Conservation (phyloP, 2,329 filamentous ascomycete genomes). For the Fusarium poae region DNA sequence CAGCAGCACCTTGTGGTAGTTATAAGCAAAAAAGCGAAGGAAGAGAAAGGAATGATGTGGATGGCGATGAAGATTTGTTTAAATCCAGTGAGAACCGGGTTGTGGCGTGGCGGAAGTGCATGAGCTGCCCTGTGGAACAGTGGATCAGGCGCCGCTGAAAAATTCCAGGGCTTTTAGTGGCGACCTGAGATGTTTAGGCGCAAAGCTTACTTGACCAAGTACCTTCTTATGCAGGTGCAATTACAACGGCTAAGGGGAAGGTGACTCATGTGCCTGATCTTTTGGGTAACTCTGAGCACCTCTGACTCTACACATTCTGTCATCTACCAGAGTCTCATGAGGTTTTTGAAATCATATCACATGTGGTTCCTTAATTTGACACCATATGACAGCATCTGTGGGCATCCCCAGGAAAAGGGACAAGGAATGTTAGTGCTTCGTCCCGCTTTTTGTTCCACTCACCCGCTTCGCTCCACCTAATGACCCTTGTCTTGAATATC, state of each 20-base stretch:
- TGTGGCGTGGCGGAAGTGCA: constrained; percentile 41
- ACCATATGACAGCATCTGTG: constrained; percentile 39
- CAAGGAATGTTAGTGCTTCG: constrained; percentile 31
- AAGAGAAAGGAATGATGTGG: constrained; percentile 13
- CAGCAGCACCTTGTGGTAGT: constrained; percentile 30
- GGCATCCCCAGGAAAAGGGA: constrained; percentile 39
- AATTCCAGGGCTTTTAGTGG: constrained; percentile 41
- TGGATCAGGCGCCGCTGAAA: constrained; percentile 41
- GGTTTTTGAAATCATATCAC: constrained; percentile 24
- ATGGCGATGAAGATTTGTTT: constrained; percentile 42
- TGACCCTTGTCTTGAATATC: constrained; percentile 36
- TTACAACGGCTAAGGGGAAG: constrained; percentile 16
- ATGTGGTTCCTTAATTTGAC: constrained; percentile 13
- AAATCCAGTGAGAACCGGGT: constrained; percentile 39
- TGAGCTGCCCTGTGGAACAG: constrained; percentile 38
- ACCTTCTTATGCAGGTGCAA: constrained; percentile 12
- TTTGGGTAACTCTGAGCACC: background rate
- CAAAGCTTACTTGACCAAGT: constrained; percentile 23
- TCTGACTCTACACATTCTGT: constrained; percentile 7
- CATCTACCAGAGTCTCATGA: constrained; percentile 11
- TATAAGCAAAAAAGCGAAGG: constrained; percentile 20
- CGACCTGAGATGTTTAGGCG: constrained; percentile 20
- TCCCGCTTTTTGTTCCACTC: constrained; percentile 38
- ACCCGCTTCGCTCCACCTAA: constrained; percentile 38
- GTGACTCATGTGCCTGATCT: constrained; percentile 12